Evolutionary conservation across 2,329 filamentous ascomycete species (phyloP).

Genomic region (Aspergillus amoenus): DNA sequence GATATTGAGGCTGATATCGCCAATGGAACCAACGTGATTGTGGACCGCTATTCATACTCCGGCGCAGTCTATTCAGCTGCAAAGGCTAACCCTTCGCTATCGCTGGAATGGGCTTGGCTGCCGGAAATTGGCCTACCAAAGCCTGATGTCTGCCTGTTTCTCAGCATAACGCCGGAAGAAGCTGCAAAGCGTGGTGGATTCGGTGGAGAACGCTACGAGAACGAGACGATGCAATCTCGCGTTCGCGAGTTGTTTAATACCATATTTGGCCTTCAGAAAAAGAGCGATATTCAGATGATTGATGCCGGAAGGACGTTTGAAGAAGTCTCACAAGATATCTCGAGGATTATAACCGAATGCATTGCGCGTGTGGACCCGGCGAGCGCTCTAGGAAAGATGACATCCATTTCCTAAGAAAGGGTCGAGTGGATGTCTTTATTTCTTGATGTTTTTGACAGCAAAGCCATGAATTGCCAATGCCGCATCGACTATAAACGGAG

Average conservation of each 20-base stretch:
- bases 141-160: constrained; percentile 83
- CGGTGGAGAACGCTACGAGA: constrained; percentile 87
- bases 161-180: constrained; percentile 73
- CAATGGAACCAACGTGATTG: constrained; percentile 71
- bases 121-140: constrained; percentile 84
- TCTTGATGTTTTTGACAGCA: not conserved
- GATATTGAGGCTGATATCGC: constrained; percentile 52
- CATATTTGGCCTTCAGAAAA: constrained; percentile 49
- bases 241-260: constrained; percentile 72
- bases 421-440: not conserved
- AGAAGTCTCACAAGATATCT: constrained; percentile 49
- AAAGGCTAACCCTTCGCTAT: constrained; percentile 70
- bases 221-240: constrained; percentile 73
- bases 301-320: constrained; percentile 55
- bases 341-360: constrained; percentile 26
- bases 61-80: constrained; percentile 92
- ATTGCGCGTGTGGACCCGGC: constrained; percentile 33
- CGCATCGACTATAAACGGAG: not conserved
- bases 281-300: constrained; percentile 53
- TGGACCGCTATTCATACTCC: constrained; percentile 94
- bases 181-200: constrained; percentile 79
- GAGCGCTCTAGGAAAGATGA: constrained; percentile 37
- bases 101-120: constrained; percentile 75
- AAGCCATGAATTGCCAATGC: constrained; percentile 22
- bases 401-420: constrained; percentile 21